Percentiles rank a stretch among this genome's conserved stretches.
These are phyloP conservation scores for Laburnicola sp. DNA, from an alignment of 2,329 filamentous ascomycete species.

Conservation along the genomic window DNA sequence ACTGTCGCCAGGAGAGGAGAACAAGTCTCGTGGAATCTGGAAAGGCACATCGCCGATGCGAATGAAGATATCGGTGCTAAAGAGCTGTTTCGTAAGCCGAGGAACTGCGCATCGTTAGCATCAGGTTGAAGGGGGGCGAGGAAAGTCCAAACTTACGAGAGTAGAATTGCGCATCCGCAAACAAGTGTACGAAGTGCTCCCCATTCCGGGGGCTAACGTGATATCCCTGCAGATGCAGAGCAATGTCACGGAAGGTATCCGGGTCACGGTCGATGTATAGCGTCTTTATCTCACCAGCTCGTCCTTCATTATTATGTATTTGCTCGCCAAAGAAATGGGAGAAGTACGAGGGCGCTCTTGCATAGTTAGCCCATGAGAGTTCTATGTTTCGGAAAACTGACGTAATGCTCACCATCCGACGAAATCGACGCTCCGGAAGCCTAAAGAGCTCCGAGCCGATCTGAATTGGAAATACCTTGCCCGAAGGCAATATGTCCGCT, in stretches of 20 bases:
- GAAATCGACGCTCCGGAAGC: slow-evolving; percentile 71
- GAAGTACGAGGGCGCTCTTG: slow-evolving; percentile 90
- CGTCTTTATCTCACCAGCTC: slow-evolving; percentile 67
- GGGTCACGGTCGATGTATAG: slow-evolving; percentile 96
- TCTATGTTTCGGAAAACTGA: background rate
- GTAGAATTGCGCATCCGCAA: slow-evolving; percentile 95
- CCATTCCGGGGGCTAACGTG: slow-evolving; percentile 80
- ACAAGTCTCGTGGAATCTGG: slow-evolving; percentile 85
- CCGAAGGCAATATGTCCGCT: slow-evolving; percentile 62
- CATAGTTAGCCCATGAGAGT: slow-evolving; percentile 50
- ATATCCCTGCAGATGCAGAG: slow-evolving; percentile 87
- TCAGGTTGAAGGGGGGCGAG: background rate
- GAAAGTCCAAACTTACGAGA: slow-evolving; percentile 59
- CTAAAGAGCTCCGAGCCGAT: slow-evolving; percentile 70
- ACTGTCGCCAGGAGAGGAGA: slow-evolving; percentile 82
- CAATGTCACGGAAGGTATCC: slow-evolving; percentile 84
- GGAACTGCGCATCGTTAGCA: slow-evolving; percentile 63
- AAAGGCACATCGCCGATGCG: slow-evolving; percentile 86
- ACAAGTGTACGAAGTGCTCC: slow-evolving; percentile 86
- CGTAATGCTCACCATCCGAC: slow-evolving; percentile 64
- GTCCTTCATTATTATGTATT: slow-evolving; percentile 65
- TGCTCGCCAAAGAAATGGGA: slow-evolving; percentile 91
- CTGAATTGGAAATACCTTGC: slow-evolving; percentile 72
- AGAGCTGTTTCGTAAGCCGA: slow-evolving; percentile 85
- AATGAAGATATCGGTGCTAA: slow-evolving; percentile 89